Base-by-base conservation (phyloP, 805 yeast genomes). In the Yarrowia sp. region DNA sequence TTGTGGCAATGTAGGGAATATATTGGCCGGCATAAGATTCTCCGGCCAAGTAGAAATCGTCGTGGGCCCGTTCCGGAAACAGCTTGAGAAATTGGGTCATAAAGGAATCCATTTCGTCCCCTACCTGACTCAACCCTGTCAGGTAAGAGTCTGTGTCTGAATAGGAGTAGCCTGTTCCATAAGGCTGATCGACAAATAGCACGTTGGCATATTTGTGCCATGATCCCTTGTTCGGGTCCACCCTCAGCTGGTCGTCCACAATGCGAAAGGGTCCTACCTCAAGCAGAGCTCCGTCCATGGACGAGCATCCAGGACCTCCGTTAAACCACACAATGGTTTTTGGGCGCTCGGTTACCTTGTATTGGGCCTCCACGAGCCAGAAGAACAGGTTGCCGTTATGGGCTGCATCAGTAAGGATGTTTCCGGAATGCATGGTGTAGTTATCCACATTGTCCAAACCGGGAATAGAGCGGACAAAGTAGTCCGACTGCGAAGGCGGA, bases 241-340 rank as follows among this genome's bases (percentile, higher is more conserved):
- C 83, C 65, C 82, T 76, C 14, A 72, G 70, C 32, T 70, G 70
- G 9, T 83, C 75, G 0, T 76, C 72, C 72, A 81, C 79, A 19
- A 92, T 83, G 67, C 97, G 82, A 53, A 92, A 85, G 0, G 99
- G 98, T 0, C 99, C 99, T 3, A 88, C 80, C 77, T 95, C 99
- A 86, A 93, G 86, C 72, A 95, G 76, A 0, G 97, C 97, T 15
- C 99, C 99, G 78, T 95, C 99, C 95, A 94, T 87, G 0, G 98
- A 92, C 1, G 97, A 92, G 77, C 99, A 95, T 0, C 99, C 99
- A 0, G 99, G 99, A 0, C 99, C 99, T 48, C 99, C 99, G 77
- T 95, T 95, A 26, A 95, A 82, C 98, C 99, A 95, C 68, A 95
- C 83, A 9, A 89, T 83, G 26, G 71, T 63, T 22, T 63, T 63